Evolutionary conservation across 1,284 basidiomycete genomes (phyloP).

Genomic region (Leucoagaricus sp.): DNA sequence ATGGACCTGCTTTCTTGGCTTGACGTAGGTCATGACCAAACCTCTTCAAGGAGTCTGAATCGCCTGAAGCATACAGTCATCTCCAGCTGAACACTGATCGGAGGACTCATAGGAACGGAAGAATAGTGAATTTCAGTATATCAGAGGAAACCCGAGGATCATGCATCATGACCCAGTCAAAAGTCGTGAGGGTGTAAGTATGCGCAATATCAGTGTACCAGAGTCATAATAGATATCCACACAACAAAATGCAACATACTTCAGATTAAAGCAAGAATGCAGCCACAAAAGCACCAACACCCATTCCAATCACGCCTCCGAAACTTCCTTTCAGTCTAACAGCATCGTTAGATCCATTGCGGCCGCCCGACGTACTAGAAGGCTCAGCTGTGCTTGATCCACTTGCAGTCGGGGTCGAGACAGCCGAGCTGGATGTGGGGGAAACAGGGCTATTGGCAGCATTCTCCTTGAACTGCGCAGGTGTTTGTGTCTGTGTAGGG

Average conservation of each 20-base stretch:
- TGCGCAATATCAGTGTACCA: too few relatives aligned
- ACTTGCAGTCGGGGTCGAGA: slow-evolving; percentile 6
- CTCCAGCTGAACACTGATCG: too few relatives aligned
- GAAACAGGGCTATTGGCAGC: slow-evolving; percentile 26
- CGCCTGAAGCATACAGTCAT: too few relatives aligned
- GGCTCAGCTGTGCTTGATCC: slow-evolving; percentile 10
- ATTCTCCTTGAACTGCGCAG: slow-evolving; percentile 33
- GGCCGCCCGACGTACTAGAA: not conserved
- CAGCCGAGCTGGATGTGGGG: not conserved
- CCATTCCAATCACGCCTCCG: not conserved
- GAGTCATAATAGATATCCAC: too few relatives aligned
- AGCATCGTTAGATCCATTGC: slow-evolving; percentile 1
- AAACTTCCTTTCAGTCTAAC: not conserved
- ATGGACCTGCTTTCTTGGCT: too few relatives aligned
- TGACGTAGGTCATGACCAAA: too few relatives aligned
- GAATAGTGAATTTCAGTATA: too few relatives aligned
- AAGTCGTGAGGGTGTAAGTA: too few relatives aligned
- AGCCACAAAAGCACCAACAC: not conserved
- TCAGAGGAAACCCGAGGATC: too few relatives aligned
- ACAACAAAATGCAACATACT: not conserved
- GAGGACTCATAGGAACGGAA: too few relatives aligned
- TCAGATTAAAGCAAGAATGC: not conserved
- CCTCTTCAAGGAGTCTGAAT: too few relatives aligned
- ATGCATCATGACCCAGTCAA: too few relatives aligned
- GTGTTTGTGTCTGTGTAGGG: slow-evolving; percentile 28